Base-by-base conservation (phyloP, 1,284 basidiomycete species). In the Melampsora occidentalis region DNA sequence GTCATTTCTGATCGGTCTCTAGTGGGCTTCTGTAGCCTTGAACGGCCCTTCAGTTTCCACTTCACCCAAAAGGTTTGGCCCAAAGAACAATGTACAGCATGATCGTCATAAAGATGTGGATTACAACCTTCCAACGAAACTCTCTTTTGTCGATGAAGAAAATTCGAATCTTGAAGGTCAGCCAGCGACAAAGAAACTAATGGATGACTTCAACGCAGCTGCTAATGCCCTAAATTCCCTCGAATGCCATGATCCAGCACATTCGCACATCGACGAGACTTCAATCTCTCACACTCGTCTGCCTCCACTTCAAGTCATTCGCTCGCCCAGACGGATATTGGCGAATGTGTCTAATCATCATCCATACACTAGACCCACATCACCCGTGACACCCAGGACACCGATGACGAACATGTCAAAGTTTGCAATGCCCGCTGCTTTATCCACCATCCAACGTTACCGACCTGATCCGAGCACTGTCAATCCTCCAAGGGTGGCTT, bases 221-320 rank as follows among this genome's bases (percentile, higher is more conserved):
- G 46, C 42, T 71, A 33, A 39, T 20, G 49, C 42, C n/a, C 18
- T 22, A 10, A 31, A 46, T 28, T 28, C 25, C 70, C 14, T 59
- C 53, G 7, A 59, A 7, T 28, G 28, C 2, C n/a, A n/a, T 6
- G 22, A 51, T 62, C 12, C 62, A 71, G 22, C 35, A 18, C 42
- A 25, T 35, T 61, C 22, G 39, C 20, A 16, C 42, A 10, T 62
- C 61, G 20, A 25, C 64, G 14, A 71, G 49, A 63, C 61, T 63
- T 46, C 59, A 63, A 71, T 71, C 70, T 42, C 25, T 63, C 62
- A 22, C 46, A 25, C 25, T 48, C 46, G 61, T 31, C 70, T 49
- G n/a, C 70, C 20, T n/a, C 49, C 25, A 71, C 16, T 48, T 20
- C 62, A 63, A 46, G 48, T 63, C 22, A 62, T 20, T n/a, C 61